These are phyloP conservation scores for Pleoardoris graminearum DNA, from an alignment of 2,329 filamentous ascomycete genomes.

Conservation along the genomic window DNA sequence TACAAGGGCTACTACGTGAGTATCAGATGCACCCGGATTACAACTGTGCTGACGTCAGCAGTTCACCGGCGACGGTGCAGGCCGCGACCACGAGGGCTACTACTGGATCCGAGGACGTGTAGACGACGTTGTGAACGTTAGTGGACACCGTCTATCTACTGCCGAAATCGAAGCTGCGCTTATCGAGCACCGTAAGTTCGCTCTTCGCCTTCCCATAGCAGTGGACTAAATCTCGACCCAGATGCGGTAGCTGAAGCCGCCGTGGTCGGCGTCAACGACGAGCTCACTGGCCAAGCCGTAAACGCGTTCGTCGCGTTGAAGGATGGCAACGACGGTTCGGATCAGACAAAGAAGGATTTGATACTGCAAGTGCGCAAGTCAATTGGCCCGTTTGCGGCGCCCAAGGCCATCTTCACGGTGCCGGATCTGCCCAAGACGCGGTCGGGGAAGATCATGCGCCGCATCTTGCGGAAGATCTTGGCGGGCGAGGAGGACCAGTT, in stretches of 20 bases:
- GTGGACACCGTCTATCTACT: slow-evolving; percentile 91
- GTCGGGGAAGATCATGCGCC: slow-evolving; percentile 98
- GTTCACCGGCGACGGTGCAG: slow-evolving; percentile 93
- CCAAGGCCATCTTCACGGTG: slow-evolving; percentile 89
- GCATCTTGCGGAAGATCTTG: slow-evolving; percentile 95
- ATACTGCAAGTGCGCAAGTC: slow-evolving; percentile 94
- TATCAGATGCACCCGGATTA: too few relatives aligned
- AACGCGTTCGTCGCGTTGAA: slow-evolving; percentile 96
- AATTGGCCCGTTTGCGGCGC: slow-evolving; percentile 95
- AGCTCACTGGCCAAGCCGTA: slow-evolving; percentile 94
- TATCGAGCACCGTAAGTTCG: slow-evolving; percentile 73
- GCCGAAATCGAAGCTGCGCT: slow-evolving; percentile 97
- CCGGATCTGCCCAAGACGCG: slow-evolving; percentile 96
- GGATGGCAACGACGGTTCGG: slow-evolving; percentile 73
- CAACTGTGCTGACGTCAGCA: slow-evolving; percentile 45
- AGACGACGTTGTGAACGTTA: slow-evolving; percentile 98
- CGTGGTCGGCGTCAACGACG: slow-evolving; percentile 89
- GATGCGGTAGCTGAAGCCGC: slow-evolving; percentile 87
- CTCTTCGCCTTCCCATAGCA: neutral
- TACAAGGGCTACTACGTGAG: slow-evolving; percentile 98
- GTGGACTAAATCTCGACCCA: slow-evolving; percentile 31
- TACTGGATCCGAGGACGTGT: slow-evolving; percentile 99
- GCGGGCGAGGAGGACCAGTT: slow-evolving; percentile 96
- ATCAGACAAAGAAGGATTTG: slow-evolving; percentile 89
- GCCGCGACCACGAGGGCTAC: slow-evolving; percentile 95